Evolutionary conservation across 1,284 basidiomycete species (phyloP).

Genomic region (Gomphus bonarii): DNA sequence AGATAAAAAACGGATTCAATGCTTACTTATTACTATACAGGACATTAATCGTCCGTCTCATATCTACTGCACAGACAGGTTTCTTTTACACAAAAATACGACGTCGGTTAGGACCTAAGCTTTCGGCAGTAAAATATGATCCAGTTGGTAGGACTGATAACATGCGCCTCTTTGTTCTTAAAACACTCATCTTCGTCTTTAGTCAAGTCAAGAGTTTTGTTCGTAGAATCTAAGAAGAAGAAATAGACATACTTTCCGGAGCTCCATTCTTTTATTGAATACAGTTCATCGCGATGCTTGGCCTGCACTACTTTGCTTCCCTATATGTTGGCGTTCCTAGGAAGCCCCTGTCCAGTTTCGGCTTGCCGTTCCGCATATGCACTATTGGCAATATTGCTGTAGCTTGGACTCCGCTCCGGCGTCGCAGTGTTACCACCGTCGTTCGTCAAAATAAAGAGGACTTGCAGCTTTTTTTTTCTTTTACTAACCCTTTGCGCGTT

Average conservation of each 20-base stretch:
- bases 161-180: background rate
- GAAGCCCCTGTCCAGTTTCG: background rate
- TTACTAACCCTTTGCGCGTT: no score
- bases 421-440: no score
- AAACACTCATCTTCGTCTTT: background rate
- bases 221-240: background rate
- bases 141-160: conserved; percentile 52
- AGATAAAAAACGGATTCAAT: background rate
- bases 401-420: background rate
- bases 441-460: no score
- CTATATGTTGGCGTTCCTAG: background rate
- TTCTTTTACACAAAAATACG: conserved; percentile 82
- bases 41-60: conserved; percentile 74
- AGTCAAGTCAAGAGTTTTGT: background rate
- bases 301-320: background rate
- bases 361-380: background rate
- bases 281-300: background rate
- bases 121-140: conserved; percentile 85
- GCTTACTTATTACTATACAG: conserved; percentile 28
- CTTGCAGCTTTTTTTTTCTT: no score
- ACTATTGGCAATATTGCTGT: background rate
- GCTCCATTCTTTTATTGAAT: background rate
- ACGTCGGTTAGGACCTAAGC: conserved; percentile 55
- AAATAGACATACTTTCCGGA: background rate
- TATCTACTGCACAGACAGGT: conserved; percentile 84